Evolutionary conservation across 148 eudicot species (phyloP), one percentile per base, ranked within the genome.

Genomic region (Fagopyrum esculentum): DNA sequence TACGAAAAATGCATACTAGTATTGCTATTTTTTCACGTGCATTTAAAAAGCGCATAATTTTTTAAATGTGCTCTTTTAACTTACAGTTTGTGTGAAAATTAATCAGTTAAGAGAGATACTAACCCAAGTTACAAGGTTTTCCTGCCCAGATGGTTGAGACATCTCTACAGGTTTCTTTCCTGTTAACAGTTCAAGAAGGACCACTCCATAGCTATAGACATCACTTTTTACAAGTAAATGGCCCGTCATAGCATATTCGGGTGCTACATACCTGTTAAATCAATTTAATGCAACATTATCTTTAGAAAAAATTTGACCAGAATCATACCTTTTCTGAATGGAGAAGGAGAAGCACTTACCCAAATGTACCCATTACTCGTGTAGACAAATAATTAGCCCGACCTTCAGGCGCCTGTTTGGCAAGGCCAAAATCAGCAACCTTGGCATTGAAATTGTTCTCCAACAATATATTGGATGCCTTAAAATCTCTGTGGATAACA

Each of bases 211-310:
- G 81, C 98, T 93, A 82, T 91, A 93, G 68, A 93, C 98, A 80
- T 93, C 98, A 82, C 98, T 91, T 83, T 93, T 93, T 64, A 91
- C 98, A 16, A 93, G 87, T 63, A 93, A 84, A 82, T 93, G 98
- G 61, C 98, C 98, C 47, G 97, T 93, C 98, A 93, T 93, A 73
- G 98, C 98, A 89, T 91, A 93, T 78, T 91, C 98, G 4, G 98
- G 98, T 49, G 98, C 98, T 57, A 93, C 98, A 80, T 93, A 91
- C 83, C 98, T 93, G 85, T 51, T 60, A 43, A 26, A 83, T 75
- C 69, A 78, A 57, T 66, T 60, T 30, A 43, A 72, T 56, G 77
- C 73, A 16, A 16, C 17, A 7, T 4, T 13, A 55, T 55, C 56
- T 71, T 35, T 83, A 45, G 75, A 40, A 49, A 9, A 60, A 3